Evolutionary conservation across 2,329 filamentous ascomycete species (phyloP).

Genomic region (Trichoderma atrobrunneum): DNA sequence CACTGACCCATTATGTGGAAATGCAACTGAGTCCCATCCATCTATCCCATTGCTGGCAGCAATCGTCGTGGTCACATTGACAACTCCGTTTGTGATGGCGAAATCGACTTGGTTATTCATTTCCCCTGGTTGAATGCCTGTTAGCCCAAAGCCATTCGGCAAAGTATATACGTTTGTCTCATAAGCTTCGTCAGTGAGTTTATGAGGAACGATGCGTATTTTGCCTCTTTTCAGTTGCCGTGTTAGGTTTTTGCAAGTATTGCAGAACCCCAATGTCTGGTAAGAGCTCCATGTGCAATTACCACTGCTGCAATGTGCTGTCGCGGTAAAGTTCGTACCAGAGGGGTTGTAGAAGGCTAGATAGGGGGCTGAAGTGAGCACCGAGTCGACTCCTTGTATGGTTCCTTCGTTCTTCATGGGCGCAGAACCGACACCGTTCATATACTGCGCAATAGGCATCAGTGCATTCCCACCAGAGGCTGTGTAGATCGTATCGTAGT

Average conservation of each 20-base stretch:
- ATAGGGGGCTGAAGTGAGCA: not conserved
- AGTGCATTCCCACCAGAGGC: not conserved
- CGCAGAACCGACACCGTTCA: not conserved
- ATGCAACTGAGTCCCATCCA: not conserved
- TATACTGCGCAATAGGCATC: not conserved
- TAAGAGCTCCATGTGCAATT: not conserved
- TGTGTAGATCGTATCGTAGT: constrained; percentile 5
- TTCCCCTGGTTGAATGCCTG: not conserved
- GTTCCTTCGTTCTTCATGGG: not conserved
- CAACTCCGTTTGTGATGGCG: not conserved
- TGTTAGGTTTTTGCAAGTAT: not conserved
- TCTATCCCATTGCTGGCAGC: not conserved
- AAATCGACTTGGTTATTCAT: not conserved
- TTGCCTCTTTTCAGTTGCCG: not conserved
- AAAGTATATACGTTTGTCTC: not conserved
- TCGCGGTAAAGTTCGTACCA: not conserved
- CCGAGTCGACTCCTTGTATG: not conserved
- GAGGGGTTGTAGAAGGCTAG: not conserved
- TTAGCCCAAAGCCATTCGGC: not conserved
- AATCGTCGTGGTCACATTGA: not conserved
- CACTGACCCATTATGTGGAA: not conserved
- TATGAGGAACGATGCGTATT: not conserved
- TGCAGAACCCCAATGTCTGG: not conserved
- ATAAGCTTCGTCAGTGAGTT: not conserved
- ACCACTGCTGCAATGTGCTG: not conserved